Percentiles rank a stretch among this genome's conserved stretches.
phyloP scores from a whole-genome alignment of 352 stramenopile species.

The Phytophthora tubulina region DNA sequence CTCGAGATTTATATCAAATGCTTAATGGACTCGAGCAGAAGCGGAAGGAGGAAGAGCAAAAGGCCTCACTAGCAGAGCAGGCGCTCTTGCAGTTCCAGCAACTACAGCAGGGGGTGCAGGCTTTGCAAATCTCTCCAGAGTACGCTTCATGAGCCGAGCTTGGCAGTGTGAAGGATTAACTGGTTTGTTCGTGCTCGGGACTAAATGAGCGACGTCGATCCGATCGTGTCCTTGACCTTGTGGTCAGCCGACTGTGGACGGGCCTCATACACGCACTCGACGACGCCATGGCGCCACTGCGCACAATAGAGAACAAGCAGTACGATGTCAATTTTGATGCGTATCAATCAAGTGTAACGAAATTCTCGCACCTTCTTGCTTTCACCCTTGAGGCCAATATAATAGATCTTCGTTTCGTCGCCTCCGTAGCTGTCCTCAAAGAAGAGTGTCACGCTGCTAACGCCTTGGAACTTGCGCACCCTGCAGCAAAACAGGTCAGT shows the following conservation, averaged over 20 bases:
- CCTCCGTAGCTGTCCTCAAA: slow-evolving; percentile 79
- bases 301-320: slow-evolving; percentile 22
- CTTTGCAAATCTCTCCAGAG: slow-evolving; percentile 36
- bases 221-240: slow-evolving; percentile 70
- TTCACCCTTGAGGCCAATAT: slow-evolving; percentile 90
- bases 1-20: slow-evolving; percentile 69
- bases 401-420: slow-evolving; percentile 83
- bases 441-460: slow-evolving; percentile 86
- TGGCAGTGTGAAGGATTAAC: background rate
- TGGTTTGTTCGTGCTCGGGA: background rate
- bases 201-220: slow-evolving; percentile 64
- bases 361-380: slow-evolving; percentile 75
- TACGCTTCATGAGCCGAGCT: slow-evolving; percentile 18
- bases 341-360: background rate
- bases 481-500: slow-evolving; percentile 42
- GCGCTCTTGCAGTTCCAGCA: slow-evolving; percentile 67
- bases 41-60: slow-evolving; percentile 73
- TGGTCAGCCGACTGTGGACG: slow-evolving; percentile 79
- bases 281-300: slow-evolving; percentile 85
- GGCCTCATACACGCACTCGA: slow-evolving; percentile 88
- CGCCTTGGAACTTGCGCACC: slow-evolving; percentile 88
- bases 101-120: slow-evolving; percentile 48
- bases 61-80: slow-evolving; percentile 55
- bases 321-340: slow-evolving; percentile 19
- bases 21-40: slow-evolving; percentile 64